Conservation (phyloP, 768 basidiomycete genomes). For the Hemileccinum impolitum region DNA sequence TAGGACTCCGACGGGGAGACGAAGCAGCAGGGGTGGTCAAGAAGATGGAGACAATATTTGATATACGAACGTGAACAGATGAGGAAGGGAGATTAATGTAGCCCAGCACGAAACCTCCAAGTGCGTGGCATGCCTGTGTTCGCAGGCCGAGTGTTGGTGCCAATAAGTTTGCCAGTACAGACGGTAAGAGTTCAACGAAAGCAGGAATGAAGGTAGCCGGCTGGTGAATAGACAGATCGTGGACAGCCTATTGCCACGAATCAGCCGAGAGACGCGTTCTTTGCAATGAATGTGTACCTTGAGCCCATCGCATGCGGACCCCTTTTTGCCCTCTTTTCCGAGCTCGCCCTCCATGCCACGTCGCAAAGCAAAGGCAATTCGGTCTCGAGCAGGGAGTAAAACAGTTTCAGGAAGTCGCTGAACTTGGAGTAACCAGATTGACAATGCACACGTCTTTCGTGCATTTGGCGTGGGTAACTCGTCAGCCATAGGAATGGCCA, state of each 20-base stretch:
- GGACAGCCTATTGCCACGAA: conserved; percentile 55
- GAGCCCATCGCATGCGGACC: conserved; percentile 72
- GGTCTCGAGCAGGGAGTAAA: conserved; percentile 57
- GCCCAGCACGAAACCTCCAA: conserved; percentile 64
- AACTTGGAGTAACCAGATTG: conserved; percentile 69
- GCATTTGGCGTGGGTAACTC: conserved; percentile 77
- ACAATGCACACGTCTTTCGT: conserved; percentile 79
- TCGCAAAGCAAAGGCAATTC: conserved; percentile 67
- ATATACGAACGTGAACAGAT: conserved; percentile 49
- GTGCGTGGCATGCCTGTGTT: conserved; percentile 69
- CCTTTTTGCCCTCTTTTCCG: conserved; percentile 88
- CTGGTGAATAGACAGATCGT: conserved; percentile 62
- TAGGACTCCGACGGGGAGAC: conserved; percentile 37
- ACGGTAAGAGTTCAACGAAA: conserved; percentile 57
- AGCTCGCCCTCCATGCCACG: conserved; percentile 81
- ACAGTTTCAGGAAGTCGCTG: conserved; percentile 66
- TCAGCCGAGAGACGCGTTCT: conserved; percentile 9
- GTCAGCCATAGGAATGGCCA: conserved; percentile 69
- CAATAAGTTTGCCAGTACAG: conserved; percentile 59
- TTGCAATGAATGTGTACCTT: conserved; percentile 46
- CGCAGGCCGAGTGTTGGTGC: conserved; percentile 64
- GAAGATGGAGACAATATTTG: conserved; percentile 45
- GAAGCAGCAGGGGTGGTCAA: conserved; percentile 40
- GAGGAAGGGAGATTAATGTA: conserved; percentile 46
- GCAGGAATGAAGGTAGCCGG: conserved; percentile 67